Evolutionary conservation across 805 yeast genomes (phyloP).

Genomic region (Lachancea quebecensis): DNA sequence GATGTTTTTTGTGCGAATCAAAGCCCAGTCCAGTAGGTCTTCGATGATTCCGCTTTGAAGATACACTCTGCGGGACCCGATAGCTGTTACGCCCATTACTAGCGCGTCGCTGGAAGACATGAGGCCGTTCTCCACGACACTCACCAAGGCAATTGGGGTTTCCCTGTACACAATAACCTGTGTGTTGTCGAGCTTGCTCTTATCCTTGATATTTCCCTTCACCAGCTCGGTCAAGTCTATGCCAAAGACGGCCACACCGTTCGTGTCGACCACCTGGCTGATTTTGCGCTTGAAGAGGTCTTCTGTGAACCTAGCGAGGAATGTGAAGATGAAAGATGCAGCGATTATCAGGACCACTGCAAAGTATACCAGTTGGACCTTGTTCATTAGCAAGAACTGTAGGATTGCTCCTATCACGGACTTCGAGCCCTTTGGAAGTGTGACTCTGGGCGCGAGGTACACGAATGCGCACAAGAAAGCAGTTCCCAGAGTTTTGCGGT

Average conservation of each 20-base stretch:
- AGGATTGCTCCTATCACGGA: constrained; percentile 16
- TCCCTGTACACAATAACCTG: constrained; percentile 55
- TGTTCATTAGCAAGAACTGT: constrained; percentile 22
- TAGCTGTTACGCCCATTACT: constrained; percentile 47
- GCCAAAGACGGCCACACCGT: constrained; percentile 41
- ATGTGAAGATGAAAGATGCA: constrained; percentile 36
- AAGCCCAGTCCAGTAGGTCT: constrained; percentile 58
- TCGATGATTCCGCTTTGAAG: constrained; percentile 54
- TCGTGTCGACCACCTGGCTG: constrained; percentile 31
- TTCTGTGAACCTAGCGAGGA: constrained; percentile 39
- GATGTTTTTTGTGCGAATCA: constrained; percentile 37
- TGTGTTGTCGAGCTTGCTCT: constrained; percentile 40
- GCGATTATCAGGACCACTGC: constrained; percentile 36
- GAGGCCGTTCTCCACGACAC: constrained; percentile 39
- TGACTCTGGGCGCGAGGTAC: constrained; percentile 17
- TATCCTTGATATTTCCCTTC: constrained; percentile 20
- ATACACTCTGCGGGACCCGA: constrained; percentile 65
- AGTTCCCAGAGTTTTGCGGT: constrained; percentile 35
- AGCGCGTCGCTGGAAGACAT: constrained; percentile 37
- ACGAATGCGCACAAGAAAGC: constrained; percentile 15
- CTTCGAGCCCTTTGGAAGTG: constrained; percentile 18
- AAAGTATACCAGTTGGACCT: constrained; percentile 28
- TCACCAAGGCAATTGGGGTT: constrained; percentile 62
- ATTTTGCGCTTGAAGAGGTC: constrained; percentile 38
- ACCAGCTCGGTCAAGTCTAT: constrained; percentile 45